Conservation (phyloP, 305 asterid species). For the Striga hermonthica region DNA sequence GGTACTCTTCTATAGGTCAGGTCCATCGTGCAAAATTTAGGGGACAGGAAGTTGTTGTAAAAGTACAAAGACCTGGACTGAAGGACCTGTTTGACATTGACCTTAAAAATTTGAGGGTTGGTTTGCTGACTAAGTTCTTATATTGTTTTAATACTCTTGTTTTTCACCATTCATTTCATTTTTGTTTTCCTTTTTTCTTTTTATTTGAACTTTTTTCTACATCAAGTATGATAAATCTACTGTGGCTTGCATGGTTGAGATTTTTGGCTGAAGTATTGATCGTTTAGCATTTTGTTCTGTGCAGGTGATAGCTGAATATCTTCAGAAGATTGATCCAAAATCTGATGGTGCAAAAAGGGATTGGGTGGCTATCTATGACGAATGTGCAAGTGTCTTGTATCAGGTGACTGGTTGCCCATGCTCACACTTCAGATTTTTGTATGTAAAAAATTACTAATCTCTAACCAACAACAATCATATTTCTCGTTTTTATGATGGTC, state of each 20-base stretch:
- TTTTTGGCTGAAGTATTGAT: not conserved
- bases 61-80: conserved; percentile 92
- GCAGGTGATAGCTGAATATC: conserved; percentile 95
- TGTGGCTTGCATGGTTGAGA: not conserved
- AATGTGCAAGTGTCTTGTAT: conserved; percentile 89
- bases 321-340: conserved; percentile 93
- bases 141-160: not conserved
- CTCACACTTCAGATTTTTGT: not conserved
- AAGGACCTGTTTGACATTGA: conserved; percentile 86
- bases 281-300: conserved; percentile 6
- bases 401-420: conserved; percentile 44
- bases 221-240: not conserved
- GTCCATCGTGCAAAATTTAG: conserved; percentile 78
- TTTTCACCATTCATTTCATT: not conserved
- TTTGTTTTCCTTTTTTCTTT: not conserved
- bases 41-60: conserved; percentile 69
- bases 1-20: conserved; percentile 59
- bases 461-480: not conserved
- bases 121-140: conserved; percentile 21
- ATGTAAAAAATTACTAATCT: not conserved
- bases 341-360: conserved; percentile 99
- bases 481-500: not conserved
- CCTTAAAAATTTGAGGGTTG: conserved; percentile 83
- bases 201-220: too few species aligned
- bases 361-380: conserved; percentile 96